Percentiles rank a stretch among this genome's conserved stretches.
Conservation (phyloP, 2,329 filamentous ascomycete species). For the Metarhizium rileyi region DNA sequence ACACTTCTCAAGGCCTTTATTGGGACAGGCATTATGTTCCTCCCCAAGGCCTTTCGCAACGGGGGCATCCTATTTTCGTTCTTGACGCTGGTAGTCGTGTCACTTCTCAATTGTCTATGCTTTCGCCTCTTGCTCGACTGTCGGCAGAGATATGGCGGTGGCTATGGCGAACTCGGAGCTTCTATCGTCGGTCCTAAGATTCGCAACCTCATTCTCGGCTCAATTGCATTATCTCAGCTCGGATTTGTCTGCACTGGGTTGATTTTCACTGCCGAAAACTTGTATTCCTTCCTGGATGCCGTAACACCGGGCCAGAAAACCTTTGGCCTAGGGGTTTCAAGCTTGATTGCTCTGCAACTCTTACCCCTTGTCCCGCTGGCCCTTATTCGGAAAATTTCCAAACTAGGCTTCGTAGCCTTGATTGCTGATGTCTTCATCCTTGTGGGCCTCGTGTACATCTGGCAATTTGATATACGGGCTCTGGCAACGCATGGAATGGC, state of each 20-base stretch:
- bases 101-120: constrained; percentile 57
- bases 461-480: constrained; percentile 55
- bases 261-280: constrained; percentile 69
- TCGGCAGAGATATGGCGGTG: constrained; percentile 52
- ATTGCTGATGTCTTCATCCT: constrained; percentile 65
- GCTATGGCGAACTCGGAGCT: constrained; percentile 65
- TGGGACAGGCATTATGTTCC: constrained; percentile 73
- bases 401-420: constrained; percentile 58
- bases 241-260: constrained; percentile 71
- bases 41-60: constrained; percentile 71
- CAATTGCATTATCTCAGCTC: constrained; percentile 64
- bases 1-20: constrained; percentile 71
- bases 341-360: constrained; percentile 58
- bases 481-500: constrained; percentile 48
- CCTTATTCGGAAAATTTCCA: constrained; percentile 66
- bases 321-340: constrained; percentile 39
- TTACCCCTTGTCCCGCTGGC: constrained; percentile 55
- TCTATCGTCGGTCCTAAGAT: constrained; percentile 54
- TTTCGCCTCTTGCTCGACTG: constrained; percentile 65
- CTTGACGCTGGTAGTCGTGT: constrained; percentile 55
- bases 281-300: constrained; percentile 56
- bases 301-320: constrained; percentile 40
- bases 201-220: constrained; percentile 55
- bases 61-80: constrained; percentile 69
- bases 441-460: constrained; percentile 63